Evolutionary conservation across 352 stramenopile species (phyloP).

Genomic region (Globisporangium okanoganense): DNA sequence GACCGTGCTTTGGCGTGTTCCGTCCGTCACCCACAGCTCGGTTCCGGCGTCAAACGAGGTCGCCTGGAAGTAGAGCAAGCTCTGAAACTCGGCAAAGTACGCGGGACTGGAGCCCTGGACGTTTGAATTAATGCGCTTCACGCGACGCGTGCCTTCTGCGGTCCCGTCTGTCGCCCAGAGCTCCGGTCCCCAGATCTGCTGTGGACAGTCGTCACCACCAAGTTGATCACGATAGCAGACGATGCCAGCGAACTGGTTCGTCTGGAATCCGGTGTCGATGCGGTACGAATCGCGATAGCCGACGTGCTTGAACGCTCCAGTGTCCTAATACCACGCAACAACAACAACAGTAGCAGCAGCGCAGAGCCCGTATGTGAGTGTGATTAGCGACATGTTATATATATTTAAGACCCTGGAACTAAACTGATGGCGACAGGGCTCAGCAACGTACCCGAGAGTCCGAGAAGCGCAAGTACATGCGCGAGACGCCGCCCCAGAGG

Average conservation of each 20-base stretch:
- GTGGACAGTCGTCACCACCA: not conserved
- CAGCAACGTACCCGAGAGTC: slow-evolving; percentile 51
- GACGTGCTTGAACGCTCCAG: slow-evolving; percentile 82
- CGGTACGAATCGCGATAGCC: slow-evolving; percentile 69
- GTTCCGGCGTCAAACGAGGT: slow-evolving; percentile 38
- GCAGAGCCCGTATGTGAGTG: not conserved
- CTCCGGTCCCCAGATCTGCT: slow-evolving; percentile 32
- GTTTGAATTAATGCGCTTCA: slow-evolving; percentile 40
- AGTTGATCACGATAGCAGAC: slow-evolving; percentile 53
- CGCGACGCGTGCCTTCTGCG: slow-evolving; percentile 45
- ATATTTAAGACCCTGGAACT: too few relatives aligned
- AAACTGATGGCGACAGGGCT: not conserved
- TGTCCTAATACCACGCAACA: slow-evolving; percentile 28
- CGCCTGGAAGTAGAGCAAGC: slow-evolving; percentile 70
- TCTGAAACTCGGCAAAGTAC: slow-evolving; percentile 35
- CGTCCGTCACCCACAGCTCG: slow-evolving; percentile 79
- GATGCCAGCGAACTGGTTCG: slow-evolving; percentile 66
- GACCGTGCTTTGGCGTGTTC: slow-evolving; percentile 40
- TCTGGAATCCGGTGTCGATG: slow-evolving; percentile 43
- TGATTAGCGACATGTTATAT: not conserved
- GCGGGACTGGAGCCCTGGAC: slow-evolving; percentile 25
- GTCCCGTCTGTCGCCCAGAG: slow-evolving; percentile 87
- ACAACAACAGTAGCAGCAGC: not conserved
- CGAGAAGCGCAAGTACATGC: slow-evolving; percentile 80
- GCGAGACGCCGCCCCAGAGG: slow-evolving; percentile 51